A percentile compares a stretch with the other conserved stretches of the same genome.
phyloP scores from a whole-genome alignment of 2,329 filamentous ascomycete genomes.

The Mycosphaerella sp. region DNA sequence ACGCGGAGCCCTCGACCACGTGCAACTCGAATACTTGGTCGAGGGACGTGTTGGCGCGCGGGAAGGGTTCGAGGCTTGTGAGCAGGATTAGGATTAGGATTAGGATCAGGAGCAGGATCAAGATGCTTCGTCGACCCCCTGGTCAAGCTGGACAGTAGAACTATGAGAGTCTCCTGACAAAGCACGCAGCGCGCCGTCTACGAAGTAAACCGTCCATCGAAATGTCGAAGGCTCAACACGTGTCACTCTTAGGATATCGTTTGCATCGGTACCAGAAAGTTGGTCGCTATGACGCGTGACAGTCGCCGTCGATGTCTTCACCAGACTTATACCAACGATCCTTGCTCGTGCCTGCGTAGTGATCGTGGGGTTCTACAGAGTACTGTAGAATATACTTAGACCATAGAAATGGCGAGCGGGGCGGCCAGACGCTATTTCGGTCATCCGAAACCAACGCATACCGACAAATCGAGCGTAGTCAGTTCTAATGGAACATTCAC shows the following conservation, averaged over 20 bases:
- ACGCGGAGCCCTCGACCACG: background rate
- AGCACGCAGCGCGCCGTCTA: background rate
- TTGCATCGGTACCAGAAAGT: background rate
- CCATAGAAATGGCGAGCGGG: background rate
- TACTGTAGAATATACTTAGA: background rate
- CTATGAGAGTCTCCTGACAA: constrained; percentile 2
- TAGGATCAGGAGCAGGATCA: background rate
- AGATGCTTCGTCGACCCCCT: background rate
- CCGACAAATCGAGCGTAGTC: background rate
- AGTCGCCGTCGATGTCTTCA: background rate
- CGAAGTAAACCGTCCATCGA: background rate
- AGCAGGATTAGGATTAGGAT: no score
- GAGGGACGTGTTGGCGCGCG: no score
- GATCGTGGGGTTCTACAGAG: background rate
- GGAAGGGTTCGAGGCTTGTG: background rate
- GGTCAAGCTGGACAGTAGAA: background rate
- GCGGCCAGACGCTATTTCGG: background rate
- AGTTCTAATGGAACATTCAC: background rate
- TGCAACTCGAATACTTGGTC: background rate
- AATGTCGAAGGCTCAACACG: background rate
- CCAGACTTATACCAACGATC: background rate
- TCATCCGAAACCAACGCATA: constrained; percentile 2
- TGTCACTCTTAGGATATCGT: background rate
- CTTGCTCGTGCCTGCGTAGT: background rate
- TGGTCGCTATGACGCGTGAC: background rate